These are phyloP conservation scores for Gossypium longicalyx DNA, from an alignment of 345 rosid genomes.

Conservation along the genomic window DNA sequence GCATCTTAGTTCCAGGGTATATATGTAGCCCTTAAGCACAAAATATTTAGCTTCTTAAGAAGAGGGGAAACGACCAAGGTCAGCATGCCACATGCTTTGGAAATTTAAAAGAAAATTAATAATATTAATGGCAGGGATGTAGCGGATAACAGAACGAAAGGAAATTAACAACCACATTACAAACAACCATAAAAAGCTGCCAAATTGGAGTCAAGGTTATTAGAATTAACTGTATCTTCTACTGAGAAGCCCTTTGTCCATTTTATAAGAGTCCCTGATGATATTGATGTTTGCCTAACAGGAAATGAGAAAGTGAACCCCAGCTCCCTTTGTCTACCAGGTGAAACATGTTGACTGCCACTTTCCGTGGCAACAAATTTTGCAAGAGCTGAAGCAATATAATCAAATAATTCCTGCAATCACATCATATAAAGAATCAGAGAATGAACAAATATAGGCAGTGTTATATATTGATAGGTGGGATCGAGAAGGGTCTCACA, in stretches of 20 bases:
- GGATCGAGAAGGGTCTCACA: constrained; percentile 35
- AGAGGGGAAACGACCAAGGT: background rate
- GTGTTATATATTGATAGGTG: constrained; percentile 5
- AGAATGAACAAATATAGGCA: constrained; percentile 12
- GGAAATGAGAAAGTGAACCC: constrained; percentile 97
- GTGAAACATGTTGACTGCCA: constrained; percentile 45
- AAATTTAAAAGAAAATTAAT: background rate
- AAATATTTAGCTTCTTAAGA: background rate
- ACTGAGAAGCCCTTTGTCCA: constrained; percentile 95
- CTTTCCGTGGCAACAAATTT: constrained; percentile 68
- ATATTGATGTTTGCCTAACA: constrained; percentile 68
- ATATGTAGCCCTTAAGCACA: background rate
- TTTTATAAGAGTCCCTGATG: constrained; percentile 76
- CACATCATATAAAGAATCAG: constrained; percentile 11
- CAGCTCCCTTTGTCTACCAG: constrained; percentile 76
- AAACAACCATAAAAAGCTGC: background rate
- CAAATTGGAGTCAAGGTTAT: constrained; percentile 7
- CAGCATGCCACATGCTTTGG: background rate
- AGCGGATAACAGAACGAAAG: background rate
- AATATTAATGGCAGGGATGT: background rate
- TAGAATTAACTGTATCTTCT: constrained; percentile 57
- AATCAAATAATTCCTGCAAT: constrained; percentile 49
- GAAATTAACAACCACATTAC: background rate
- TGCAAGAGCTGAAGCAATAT: constrained; percentile 55
- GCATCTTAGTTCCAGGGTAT: background rate